These are phyloP conservation scores for Abrus pulchellus DNA, from an alignment of 306 rosid species.

Conservation along the genomic window DNA sequence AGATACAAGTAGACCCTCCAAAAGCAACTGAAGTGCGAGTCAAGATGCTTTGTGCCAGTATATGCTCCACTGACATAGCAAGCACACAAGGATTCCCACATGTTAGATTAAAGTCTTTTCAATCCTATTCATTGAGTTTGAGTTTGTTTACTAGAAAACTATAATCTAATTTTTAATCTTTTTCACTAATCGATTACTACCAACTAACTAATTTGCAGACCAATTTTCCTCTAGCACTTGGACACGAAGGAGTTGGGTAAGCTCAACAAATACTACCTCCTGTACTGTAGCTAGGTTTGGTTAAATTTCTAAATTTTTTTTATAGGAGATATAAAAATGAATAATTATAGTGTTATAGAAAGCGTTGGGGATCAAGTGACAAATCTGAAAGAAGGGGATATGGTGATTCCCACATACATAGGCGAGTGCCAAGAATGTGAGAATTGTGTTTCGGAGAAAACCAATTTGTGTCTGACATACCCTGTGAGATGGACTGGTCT, in stretches of 20 bases:
- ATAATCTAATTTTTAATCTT: not conserved
- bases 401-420: conserved; percentile 46
- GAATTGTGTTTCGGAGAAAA: conserved; percentile 46
- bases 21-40: conserved; percentile 56
- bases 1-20: conserved; percentile 68
- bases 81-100: conserved; percentile 44
- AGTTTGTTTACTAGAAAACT: not conserved
- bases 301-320: too few species aligned
- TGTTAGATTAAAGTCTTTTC: conserved; percentile 27
- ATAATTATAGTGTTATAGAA: conserved; percentile 42
- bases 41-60: conserved; percentile 68
- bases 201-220: conserved; percentile 45
- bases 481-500: conserved; percentile 31
- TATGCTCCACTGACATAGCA: conserved; percentile 59
- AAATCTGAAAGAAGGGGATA: conserved; percentile 49
- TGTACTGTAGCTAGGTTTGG: too few species aligned
- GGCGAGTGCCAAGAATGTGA: conserved; percentile 49
- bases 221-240: conserved; percentile 59
- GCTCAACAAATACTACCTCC: not conserved
- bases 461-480: conserved; percentile 41
- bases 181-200: not conserved
- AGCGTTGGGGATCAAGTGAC: conserved; percentile 45
- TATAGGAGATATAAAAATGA: too few species aligned
- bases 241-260: conserved; percentile 76
- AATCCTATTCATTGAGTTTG: not conserved